These are phyloP conservation scores for Xylaria polymorpha DNA, from an alignment of 2,329 filamentous ascomycete species.

Conservation along the genomic window DNA sequence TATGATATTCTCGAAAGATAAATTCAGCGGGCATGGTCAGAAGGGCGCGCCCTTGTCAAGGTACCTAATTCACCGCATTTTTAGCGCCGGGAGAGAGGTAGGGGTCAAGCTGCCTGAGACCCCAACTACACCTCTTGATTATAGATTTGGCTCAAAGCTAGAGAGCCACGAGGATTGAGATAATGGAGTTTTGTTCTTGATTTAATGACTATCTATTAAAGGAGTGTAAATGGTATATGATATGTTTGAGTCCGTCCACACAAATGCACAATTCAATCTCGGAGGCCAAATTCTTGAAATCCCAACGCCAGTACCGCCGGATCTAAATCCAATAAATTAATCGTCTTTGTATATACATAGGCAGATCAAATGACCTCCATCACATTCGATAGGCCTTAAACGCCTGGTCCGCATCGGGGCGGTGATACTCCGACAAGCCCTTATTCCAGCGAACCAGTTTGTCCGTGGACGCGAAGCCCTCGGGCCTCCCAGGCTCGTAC, in stretches of 20 bases:
- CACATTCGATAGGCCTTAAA: conserved; percentile 49
- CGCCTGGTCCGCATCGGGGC: conserved; percentile 39
- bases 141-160: background rate
- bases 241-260: conserved; percentile 8
- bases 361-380: background rate
- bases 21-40: too few relatives aligned
- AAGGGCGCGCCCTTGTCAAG: too few relatives aligned
- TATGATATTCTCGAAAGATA: too few relatives aligned
- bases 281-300: background rate
- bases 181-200: background rate
- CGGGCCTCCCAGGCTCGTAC: conserved; percentile 48
- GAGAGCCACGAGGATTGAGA: background rate
- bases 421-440: conserved; percentile 48
- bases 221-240: conserved; percentile 15
- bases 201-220: conserved; percentile 16
- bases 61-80: background rate
- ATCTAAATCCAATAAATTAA: conserved; percentile 18
- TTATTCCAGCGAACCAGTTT: conserved; percentile 49
- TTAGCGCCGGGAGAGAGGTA: background rate
- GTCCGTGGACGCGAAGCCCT: conserved; percentile 43
- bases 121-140: background rate
- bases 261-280: conserved; percentile 16
- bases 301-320: conserved; percentile 18
- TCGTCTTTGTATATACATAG: background rate
- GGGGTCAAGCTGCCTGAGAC: background rate